Evolutionary conservation across 2,329 filamentous ascomycete species (phyloP).

Genomic region (Diplodia sapinea): DNA sequence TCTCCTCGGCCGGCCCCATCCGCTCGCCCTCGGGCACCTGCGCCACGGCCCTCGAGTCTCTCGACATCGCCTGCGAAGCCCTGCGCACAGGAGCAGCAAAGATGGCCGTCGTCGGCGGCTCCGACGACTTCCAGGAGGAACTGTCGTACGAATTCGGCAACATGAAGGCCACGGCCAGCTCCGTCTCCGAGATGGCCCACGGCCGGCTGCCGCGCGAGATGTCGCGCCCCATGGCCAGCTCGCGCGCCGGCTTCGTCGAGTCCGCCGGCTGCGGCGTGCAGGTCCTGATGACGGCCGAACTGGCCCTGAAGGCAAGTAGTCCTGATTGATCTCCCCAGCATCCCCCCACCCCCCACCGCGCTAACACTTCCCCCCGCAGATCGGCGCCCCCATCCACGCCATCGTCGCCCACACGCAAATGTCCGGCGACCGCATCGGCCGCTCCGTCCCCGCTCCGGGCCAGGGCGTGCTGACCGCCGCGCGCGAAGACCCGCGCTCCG

Average conservation of each 20-base stretch:
- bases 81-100: slow-evolving; percentile 44
- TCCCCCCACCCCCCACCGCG: too few relatives aligned
- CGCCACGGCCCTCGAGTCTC: slow-evolving; percentile 47
- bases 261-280: slow-evolving; percentile 48
- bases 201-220: slow-evolving; percentile 43
- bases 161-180: slow-evolving; percentile 48
- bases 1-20: slow-evolving; percentile 45
- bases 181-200: slow-evolving; percentile 38
- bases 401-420: slow-evolving; percentile 45
- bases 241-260: slow-evolving; percentile 48
- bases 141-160: slow-evolving; percentile 43
- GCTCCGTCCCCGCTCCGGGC: slow-evolving; percentile 50
- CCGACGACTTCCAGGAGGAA: slow-evolving; percentile 45
- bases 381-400: slow-evolving; percentile 46
- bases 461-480: slow-evolving; percentile 46
- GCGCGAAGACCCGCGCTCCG: slow-evolving; percentile 34
- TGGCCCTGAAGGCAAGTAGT: slow-evolving; percentile 41
- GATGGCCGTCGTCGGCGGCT: slow-evolving; percentile 45
- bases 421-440: slow-evolving; percentile 44
- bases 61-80: slow-evolving; percentile 46
- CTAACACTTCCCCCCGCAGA: too few relatives aligned
- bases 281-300: slow-evolving; percentile 42
- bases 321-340: too few relatives aligned
- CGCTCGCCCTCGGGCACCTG: slow-evolving; percentile 48
- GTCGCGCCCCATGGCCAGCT: slow-evolving; percentile 44